Evolutionary conservation across 352 stramenopile genomes (phyloP), one percentile per base, ranked within the genome.

Genomic region (Chrysophaeum taylorii): DNA sequence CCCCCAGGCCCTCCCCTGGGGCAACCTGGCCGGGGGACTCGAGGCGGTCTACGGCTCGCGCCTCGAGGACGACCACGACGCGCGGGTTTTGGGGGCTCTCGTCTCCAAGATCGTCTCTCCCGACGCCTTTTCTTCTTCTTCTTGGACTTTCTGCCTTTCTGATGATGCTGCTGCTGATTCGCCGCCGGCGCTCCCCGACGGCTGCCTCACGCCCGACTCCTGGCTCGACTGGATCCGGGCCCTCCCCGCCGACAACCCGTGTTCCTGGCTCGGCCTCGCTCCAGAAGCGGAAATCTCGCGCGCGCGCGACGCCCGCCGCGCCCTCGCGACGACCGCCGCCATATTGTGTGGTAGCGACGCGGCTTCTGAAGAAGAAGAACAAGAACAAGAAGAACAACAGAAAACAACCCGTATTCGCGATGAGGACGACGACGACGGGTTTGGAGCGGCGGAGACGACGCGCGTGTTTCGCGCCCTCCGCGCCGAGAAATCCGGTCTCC

Each of bases 1-100:
- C n/a, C 94, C 94, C 2, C 92, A 97, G 69, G 89, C 93, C 60
- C 91, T 99, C 61, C 95, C 95, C n/a, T 99, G 96, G 95, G 88
- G 91, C 63, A 95, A 95, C 5, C 95, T 99, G 66, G 89, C 86
- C 37, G 97, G 96, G 27, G 77, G 99, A 27, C 90, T 93, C 68
- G 87, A 98, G 70, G 96, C 90, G 62, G 86, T 99, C 21, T 99
- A 99, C 75, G 96, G 96, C 62, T 94, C 94, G 38, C 86, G 93
- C 68, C 88, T 99, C 15, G 96, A 98, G 73, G 94, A 98, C 75
- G 83, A 86, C 66, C 94, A 94, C 45, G 96, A 99, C 73, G 92
- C 98, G 75, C 75, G 90, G 68, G 79, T 98, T 38, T 84, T 99
- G 68, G 89, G 97, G 57, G 89, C 86, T 54, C 80, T 99, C 64